Conservation (phyloP, 139 green algal species). For the Picochlorum sp. region DNA sequence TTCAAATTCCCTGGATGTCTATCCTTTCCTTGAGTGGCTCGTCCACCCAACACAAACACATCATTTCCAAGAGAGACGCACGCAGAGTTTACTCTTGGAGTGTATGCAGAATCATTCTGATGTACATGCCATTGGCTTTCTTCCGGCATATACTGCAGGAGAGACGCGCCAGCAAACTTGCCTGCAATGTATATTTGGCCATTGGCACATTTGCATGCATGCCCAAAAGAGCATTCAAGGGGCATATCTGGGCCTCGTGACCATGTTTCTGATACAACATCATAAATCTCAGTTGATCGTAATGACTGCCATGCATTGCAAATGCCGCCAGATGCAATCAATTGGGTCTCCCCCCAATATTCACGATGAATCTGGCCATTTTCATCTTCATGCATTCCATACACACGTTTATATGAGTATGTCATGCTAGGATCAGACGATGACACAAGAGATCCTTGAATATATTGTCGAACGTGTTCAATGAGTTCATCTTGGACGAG, state of each 20-base stretch:
- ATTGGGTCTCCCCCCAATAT: neutral
- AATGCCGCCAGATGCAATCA: conserved; percentile 22
- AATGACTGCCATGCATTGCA: conserved; percentile 23
- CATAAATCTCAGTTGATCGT: conserved; percentile 44
- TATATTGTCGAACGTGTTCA: too few relatives aligned
- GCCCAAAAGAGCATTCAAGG: conserved; percentile 6
- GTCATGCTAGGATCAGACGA: too few relatives aligned
- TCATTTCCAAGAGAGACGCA: neutral
- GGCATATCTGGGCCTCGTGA: conserved; percentile 27
- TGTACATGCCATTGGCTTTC: neutral
- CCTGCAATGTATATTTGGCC: conserved; percentile 10
- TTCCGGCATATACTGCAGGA: conserved; percentile 7
- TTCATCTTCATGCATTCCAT: too few relatives aligned
- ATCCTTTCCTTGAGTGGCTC: conserved; percentile 16
- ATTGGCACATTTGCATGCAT: conserved; percentile 7
- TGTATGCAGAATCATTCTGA: neutral
- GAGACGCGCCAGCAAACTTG: conserved; percentile 4
- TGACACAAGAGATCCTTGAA: too few relatives aligned
- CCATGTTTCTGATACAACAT: conserved; percentile 40
- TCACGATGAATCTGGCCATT: neutral
- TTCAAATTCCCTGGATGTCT: conserved; percentile 18
- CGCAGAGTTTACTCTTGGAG: conserved; percentile 21
- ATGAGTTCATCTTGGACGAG: too few relatives aligned
- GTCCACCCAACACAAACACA: conserved; percentile 24
- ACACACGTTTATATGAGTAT: too few relatives aligned